Percentiles rank a stretch among this genome's conserved stretches.
These are phyloP conservation scores for Schizopora paradoxa DNA, from an alignment of 1,284 basidiomycete species.

Conservation along the genomic window DNA sequence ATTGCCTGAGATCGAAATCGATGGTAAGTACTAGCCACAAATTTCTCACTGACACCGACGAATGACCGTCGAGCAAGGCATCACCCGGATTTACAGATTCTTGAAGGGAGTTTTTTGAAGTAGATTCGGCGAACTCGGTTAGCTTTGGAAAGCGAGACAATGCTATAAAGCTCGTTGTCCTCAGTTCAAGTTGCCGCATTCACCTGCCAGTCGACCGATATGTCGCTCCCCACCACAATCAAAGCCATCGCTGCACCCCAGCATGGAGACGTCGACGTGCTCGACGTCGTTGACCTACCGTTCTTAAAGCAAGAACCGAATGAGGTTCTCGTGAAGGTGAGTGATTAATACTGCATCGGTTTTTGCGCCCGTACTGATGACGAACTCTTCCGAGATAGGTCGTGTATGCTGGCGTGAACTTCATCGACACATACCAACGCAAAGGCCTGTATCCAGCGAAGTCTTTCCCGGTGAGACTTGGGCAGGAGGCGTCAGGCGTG, in stretches of 20 bases:
- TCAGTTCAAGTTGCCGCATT: no score
- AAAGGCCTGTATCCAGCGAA: constrained; percentile 50
- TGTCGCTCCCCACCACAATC: constrained; percentile 35
- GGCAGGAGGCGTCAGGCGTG: constrained; percentile 75
- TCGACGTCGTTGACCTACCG: constrained; percentile 58
- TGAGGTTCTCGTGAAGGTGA: constrained; percentile 81
- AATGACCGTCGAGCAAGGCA: no score
- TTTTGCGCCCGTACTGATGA: constrained; percentile 45
- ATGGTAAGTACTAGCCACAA: no score
- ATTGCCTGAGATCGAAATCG: no score
- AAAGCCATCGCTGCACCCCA: constrained; percentile 41
- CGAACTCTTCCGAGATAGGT: constrained; percentile 25
- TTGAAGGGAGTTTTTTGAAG: no score
- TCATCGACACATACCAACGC: constrained; percentile 79
- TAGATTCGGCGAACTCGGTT: no score
- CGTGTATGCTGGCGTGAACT: constrained; percentile 68
- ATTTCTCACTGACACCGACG: no score
- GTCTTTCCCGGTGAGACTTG: constrained; percentile 68
- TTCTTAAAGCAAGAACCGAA: constrained; percentile 57
- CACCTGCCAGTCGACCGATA: no score
- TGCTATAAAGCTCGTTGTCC: no score
- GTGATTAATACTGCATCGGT: constrained; percentile 1
- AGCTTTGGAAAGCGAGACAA: no score
- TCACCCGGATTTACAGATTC: no score
- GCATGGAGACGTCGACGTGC: constrained; percentile 72